Conservation (phyloP, 78 protist species). For the Monocercomonoides exilis region DNA sequence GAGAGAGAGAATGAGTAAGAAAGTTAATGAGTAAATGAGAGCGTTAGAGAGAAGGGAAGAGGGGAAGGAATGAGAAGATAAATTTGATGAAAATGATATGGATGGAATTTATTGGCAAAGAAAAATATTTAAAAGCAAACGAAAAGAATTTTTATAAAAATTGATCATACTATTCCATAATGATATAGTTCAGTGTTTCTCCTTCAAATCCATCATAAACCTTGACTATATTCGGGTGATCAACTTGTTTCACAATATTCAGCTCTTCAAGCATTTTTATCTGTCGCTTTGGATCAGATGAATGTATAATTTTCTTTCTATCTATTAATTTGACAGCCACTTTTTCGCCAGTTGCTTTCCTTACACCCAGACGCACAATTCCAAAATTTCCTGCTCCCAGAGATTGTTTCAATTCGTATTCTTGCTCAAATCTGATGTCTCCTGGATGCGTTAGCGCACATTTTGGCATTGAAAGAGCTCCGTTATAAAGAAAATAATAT, state of each 20-base stretch:
- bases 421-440: background rate
- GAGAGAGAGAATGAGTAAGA: too few relatives aligned
- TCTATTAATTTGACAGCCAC: background rate
- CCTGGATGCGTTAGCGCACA: background rate
- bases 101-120: too few relatives aligned
- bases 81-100: too few relatives aligned
- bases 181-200: background rate
- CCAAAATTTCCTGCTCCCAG: background rate
- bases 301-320: background rate
- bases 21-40: too few relatives aligned
- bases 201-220: background rate
- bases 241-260: background rate
- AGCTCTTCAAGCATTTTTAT: conserved; percentile 1
- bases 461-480: background rate
- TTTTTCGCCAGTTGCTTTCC: background rate
- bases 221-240: conserved; percentile 24
- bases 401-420: background rate
- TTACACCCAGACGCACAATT: background rate
- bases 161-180: conserved; percentile 21
- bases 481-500: background rate
- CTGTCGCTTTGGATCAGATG: background rate
- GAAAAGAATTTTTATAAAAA: too few relatives aligned
- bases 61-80: too few relatives aligned
- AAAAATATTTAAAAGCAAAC: too few relatives aligned
- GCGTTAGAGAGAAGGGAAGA: too few relatives aligned